Evolutionary conservation across 2,329 filamentous ascomycete genomes (phyloP), one percentile per base, ranked within the genome.

Genomic region (Diaporthe citri): DNA sequence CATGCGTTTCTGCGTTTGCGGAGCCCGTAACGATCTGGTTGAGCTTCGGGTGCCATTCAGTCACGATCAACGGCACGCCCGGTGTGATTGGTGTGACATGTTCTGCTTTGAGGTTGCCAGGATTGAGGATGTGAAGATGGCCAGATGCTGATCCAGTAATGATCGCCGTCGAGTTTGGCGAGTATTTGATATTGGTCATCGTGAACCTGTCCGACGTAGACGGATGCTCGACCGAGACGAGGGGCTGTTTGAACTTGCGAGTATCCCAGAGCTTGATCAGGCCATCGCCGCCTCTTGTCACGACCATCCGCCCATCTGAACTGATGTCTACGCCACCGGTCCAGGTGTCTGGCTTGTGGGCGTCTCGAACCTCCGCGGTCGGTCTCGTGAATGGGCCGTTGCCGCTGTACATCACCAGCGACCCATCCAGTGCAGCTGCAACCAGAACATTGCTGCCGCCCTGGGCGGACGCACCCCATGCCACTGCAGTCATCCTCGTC

Each of bases 1-100:
- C 90, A 80, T 96, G 96, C 0, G 94, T 95, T 83, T 97, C 94
- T 74, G 93, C 92, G 81, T 98, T 98, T 71, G 95, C 95, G 60
- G 96, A 98, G 75, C 96, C 96, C 12, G 96, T 97, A 77, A 98
- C 85, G 80, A 99, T 98, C 82, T 99, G 97, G 82, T 99, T 98
- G 81, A 99, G 91, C 83, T 95, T 97, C 28, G 94, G 89, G 81
- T 99, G 96, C 97, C 97, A 99, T 77, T 94, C 88, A 36, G 97
- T 95, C 2, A 93, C 92, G 76, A 98, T 94, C 12, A 99, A 86
- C 1, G 96, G 90, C 8, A 92, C 94, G 20, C 93, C 93, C 0
- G 95, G 93, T 0, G 96, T 98, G n/a, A 99, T 91, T 4, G 95
- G 93, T 3, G 96, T 97, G 73, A 96, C 92, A 41, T 95, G 91